These are phyloP conservation scores for Musa acuminata DNA, from an alignment of 176 grass and related monocot genomes.

Conservation along the genomic window DNA sequence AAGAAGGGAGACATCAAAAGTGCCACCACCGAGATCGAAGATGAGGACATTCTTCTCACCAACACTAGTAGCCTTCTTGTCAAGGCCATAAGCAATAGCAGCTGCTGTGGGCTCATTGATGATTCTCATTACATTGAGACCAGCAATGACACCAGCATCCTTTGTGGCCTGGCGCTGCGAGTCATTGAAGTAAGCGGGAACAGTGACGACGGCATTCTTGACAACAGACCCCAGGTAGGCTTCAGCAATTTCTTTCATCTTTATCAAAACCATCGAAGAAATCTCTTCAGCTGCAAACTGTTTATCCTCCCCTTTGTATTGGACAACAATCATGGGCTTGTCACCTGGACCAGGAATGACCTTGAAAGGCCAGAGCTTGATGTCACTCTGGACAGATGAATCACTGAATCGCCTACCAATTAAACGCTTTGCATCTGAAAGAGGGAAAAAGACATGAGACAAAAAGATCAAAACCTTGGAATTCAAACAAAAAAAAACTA, in stretches of 20 bases:
- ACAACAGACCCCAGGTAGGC: not conserved
- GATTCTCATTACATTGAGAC: constrained; percentile 17
- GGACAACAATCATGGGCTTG: constrained; percentile 12
- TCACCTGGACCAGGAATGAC: constrained; percentile 5
- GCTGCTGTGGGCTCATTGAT: constrained; percentile 15
- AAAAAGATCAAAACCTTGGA: not conserved
- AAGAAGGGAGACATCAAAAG: constrained; percentile 19
- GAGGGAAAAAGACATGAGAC: not conserved
- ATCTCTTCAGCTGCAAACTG: constrained; percentile 10
- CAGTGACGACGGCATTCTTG: constrained; percentile 16
- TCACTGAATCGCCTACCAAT: constrained; percentile 9
- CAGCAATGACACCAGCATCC: constrained; percentile 11
- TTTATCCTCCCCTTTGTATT: not conserved
- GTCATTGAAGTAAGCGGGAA: constrained; percentile 19
- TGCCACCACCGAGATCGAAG: constrained; percentile 13
- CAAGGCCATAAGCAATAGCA: constrained; percentile 15
- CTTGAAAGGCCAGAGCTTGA: constrained; percentile 14
- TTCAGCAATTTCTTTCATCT: constrained; percentile 20
- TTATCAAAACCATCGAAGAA: constrained; percentile 14
- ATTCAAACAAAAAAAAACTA: no score
- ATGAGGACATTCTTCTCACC: constrained; percentile 17
- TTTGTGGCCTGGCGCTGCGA: constrained; percentile 14
- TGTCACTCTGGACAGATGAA: constrained; percentile 6
- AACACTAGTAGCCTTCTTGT: constrained; percentile 9
- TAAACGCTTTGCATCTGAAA: constrained; percentile 8